These are phyloP conservation scores for Phialophora expanda DNA, from an alignment of 2,329 filamentous ascomycete genomes.

Conservation along the genomic window DNA sequence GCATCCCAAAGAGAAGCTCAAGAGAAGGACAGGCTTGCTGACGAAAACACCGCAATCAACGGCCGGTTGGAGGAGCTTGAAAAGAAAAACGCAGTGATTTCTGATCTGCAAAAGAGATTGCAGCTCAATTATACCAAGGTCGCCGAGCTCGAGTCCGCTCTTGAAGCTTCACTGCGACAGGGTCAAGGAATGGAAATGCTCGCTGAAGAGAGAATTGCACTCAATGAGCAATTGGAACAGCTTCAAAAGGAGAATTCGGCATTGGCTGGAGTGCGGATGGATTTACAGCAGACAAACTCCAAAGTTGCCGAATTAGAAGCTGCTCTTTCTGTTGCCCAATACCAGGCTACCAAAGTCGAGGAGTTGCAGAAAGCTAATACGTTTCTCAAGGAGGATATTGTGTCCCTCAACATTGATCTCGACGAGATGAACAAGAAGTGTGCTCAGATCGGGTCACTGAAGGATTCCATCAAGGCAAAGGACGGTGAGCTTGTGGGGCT, in stretches of 20 bases:
- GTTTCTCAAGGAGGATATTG: constrained; percentile 9
- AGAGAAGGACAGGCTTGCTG: not conserved
- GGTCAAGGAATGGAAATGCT: not conserved
- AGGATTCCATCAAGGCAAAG: constrained; percentile 7
- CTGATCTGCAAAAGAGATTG: not conserved
- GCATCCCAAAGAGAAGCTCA: constrained; percentile 1
- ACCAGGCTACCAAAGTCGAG: not conserved
- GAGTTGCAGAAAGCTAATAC: not conserved
- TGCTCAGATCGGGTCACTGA: constrained; percentile 8
- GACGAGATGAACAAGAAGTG: constrained; percentile 10
- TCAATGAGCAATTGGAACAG: not conserved
- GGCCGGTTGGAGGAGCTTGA: not conserved
- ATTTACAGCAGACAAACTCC: constrained; percentile 8
- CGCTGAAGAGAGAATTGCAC: not conserved
- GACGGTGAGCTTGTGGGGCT: constrained; percentile 16
- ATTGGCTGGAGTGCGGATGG: not conserved
- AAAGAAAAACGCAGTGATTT: not conserved
- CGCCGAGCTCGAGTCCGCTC: not conserved
- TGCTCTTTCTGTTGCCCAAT: constrained; percentile 15
- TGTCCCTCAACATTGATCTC: constrained; percentile 11
- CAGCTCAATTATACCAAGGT: not conserved
- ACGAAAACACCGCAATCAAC: not conserved
- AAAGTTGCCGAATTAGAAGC: constrained; percentile 1
- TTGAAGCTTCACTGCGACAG: not conserved
- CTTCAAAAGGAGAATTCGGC: not conserved